Conservation (phyloP, 2,329 filamentous ascomycete genomes). For the Pseudocercospora vitis region DNA sequence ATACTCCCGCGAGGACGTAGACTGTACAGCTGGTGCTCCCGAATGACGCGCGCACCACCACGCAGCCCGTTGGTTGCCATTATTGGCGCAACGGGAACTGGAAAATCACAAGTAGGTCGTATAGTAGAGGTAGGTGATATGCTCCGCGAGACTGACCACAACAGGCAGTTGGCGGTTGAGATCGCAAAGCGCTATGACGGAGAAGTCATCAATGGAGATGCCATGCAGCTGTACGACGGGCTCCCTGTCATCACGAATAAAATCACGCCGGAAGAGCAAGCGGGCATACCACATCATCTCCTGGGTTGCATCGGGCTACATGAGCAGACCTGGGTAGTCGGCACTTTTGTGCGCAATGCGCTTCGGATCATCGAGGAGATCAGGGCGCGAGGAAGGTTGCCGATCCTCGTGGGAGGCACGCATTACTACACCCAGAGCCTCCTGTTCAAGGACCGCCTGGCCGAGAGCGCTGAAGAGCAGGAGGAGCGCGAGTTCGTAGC, state of each 20-base stretch:
- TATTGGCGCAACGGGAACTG: constrained; percentile 87
- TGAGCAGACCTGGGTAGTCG: constrained; percentile 80
- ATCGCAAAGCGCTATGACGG: constrained; percentile 80
- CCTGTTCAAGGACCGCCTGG: constrained; percentile 72
- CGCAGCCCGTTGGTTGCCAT: constrained; percentile 69
- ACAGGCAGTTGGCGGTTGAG: constrained; percentile 77
- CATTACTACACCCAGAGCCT: constrained; percentile 93
- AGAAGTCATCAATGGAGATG: constrained; percentile 95
- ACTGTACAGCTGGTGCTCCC: constrained; percentile 9
- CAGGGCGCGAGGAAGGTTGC: constrained; percentile 71
- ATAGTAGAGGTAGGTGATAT: not conserved
- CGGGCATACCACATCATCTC: constrained; percentile 82
- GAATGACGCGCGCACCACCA: constrained; percentile 29
- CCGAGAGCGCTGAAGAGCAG: constrained; percentile 47
- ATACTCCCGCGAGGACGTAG: not conserved
- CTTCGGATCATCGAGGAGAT: constrained; percentile 73
- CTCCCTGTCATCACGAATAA: constrained; percentile 96
- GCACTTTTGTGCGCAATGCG: constrained; percentile 71
- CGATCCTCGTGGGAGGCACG: constrained; percentile 89
- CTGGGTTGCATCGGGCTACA: constrained; percentile 74
- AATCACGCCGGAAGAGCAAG: constrained; percentile 70
- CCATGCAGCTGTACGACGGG: constrained; percentile 94
- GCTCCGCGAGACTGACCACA: constrained; percentile 40
- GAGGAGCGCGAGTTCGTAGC: constrained; percentile 34
- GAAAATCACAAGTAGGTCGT: constrained; percentile 76